Evolutionary conservation across 2,329 filamentous ascomycete species (phyloP).

Genomic region (Neonectria faginata): DNA sequence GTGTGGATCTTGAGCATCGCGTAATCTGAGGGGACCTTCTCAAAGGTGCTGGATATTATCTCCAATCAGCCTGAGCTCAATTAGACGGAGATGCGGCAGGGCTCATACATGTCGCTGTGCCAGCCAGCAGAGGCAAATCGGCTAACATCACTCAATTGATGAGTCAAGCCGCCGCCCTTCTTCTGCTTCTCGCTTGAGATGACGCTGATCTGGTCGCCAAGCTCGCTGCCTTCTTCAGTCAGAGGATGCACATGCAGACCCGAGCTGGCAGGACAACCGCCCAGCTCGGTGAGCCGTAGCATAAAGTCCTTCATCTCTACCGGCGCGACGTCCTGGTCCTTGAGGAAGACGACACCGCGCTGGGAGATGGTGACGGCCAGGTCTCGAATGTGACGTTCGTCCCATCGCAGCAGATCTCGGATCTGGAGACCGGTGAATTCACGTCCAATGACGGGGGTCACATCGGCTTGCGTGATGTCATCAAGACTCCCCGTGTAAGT

Average conservation of each 20-base stretch:
- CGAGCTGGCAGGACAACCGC: conserved; percentile 58
- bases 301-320: conserved; percentile 54
- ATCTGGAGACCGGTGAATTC: conserved; percentile 58
- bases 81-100: neutral
- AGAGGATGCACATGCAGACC: conserved; percentile 67
- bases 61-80: conserved; percentile 23
- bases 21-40: conserved; percentile 70
- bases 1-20: conserved; percentile 68
- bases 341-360: conserved; percentile 54
- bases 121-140: conserved; percentile 58
- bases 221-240: conserved; percentile 63
- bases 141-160: conserved; percentile 62
- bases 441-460: conserved; percentile 63
- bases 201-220: conserved; percentile 67
- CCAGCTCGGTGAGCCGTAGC: conserved; percentile 49
- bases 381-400: conserved; percentile 64
- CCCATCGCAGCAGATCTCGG: conserved; percentile 49
- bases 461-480: conserved; percentile 50
- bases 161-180: conserved; percentile 64
- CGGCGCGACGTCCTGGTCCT: conserved; percentile 52
- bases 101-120: conserved; percentile 64
- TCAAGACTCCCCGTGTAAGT: conserved; percentile 57
- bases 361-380: conserved; percentile 63
- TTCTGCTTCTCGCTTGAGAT: conserved; percentile 68
- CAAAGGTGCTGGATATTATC: conserved; percentile 58